These are phyloP conservation scores for Quercus tomentella DNA, from an alignment of 331 rosid genomes.

Conservation along the genomic window DNA sequence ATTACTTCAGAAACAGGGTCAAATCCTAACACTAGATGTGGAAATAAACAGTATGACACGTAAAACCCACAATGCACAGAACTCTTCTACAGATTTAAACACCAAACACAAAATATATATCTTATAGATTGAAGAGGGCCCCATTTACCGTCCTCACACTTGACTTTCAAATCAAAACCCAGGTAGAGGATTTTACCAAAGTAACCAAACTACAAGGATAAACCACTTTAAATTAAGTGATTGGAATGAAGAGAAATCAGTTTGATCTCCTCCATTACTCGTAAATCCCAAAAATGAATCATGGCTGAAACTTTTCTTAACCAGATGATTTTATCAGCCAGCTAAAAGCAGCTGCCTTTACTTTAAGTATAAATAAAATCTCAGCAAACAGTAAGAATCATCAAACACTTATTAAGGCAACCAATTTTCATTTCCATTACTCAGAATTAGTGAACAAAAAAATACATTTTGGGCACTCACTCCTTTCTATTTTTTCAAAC, in stretches of 20 bases:
- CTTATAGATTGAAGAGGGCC: not conserved
- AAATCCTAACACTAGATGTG: not conserved
- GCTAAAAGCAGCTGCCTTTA: conserved; percentile 6
- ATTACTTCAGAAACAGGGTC: not conserved
- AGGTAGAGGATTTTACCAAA: not conserved
- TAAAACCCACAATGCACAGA: not conserved
- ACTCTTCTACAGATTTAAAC: not conserved
- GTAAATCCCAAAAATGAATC: not conserved
- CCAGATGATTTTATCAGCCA: not conserved
- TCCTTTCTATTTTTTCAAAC: conserved; percentile 4
- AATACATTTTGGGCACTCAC: not conserved
- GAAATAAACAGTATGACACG: not conserved
- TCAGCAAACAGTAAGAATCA: not conserved
- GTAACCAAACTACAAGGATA: not conserved
- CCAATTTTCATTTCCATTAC: conserved; percentile 1
- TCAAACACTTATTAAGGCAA: not conserved
- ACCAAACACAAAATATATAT: not conserved
- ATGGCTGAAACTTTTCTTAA: not conserved
- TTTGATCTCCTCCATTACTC: not conserved
- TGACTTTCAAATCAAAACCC: not conserved
- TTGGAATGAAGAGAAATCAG: not conserved
- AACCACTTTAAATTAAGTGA: not conserved
- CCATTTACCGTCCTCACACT: not conserved
- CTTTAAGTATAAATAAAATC: not conserved
- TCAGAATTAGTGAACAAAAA: not conserved